Base-by-base conservation (phyloP, 1,284 basidiomycete species). In the Hemileia vastatrix region DNA sequence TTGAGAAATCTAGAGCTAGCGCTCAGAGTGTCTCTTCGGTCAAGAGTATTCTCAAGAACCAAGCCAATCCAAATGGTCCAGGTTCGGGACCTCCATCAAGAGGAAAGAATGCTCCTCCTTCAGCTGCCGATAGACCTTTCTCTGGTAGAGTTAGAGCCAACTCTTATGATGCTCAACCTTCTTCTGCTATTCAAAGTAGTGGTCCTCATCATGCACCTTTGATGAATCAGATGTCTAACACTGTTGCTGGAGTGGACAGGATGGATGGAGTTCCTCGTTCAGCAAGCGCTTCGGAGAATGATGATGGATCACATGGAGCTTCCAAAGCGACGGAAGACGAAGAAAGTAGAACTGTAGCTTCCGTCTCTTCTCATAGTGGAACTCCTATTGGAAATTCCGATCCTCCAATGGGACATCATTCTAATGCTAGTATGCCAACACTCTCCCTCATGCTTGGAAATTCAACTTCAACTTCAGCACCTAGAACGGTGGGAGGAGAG, bases 21-120 rank as follows among this genome's bases (percentile, higher is more conserved):
- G 78, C 84, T 64, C 82, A 79, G 78, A 76, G 80, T 79, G 66
- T 81, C 79, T 73, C 77, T 68, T 90, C 92, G 6, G 79, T 83
- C 49, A 88, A 83, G 77, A 87, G 92, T 40, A 96, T 97, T 67
- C 78, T 97, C 67, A 96, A 95, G 81, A 79, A 90, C n/a, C n/a
- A n/a, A n/a, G n/a, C n/a, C n/a, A n/a, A n/a, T n/a, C n/a, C n/a
- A n/a, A n/a, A n/a, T n/a, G 36, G 36, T 40, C 36, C 36, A 40
- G 36, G 36, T 15, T 40, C 36, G 8, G 36, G 36, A 9, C 15
- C 36, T 40, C 36, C 36, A 11, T 9, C 36, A 9, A 40, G 15
- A 40, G 36, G 36, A 40, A 40, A 40, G 36, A 40, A 40, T 40
- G 36, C 36, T 40, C 36, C 36, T 40, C 36, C 36, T 15, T 40